Percentiles rank a stretch among this genome's conserved stretches.
Conservation (phyloP, 805 yeast species). For the Lachancea kluyveri region DNA sequence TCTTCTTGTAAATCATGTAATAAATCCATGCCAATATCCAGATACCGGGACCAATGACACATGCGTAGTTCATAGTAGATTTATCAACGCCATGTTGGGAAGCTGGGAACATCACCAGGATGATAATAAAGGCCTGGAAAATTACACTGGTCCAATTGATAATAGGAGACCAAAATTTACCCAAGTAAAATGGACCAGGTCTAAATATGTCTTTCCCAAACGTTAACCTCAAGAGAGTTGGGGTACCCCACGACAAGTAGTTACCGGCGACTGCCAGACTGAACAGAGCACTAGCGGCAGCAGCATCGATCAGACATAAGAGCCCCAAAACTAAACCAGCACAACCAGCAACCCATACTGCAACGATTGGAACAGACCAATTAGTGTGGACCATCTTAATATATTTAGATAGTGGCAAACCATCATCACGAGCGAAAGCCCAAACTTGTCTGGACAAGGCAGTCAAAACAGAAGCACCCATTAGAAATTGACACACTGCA, state of each 20-base stretch:
- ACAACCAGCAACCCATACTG: constrained; percentile 40
- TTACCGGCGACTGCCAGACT: constrained; percentile 39
- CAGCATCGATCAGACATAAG: constrained; percentile 34
- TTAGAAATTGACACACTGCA: constrained; percentile 54
- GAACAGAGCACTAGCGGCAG: constrained; percentile 41
- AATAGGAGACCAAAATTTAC: constrained; percentile 39
- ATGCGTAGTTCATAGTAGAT: constrained; percentile 63
- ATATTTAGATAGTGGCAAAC: constrained; percentile 53
- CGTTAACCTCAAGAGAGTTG: constrained; percentile 35
- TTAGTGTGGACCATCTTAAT: constrained; percentile 52
- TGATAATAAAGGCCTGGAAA: constrained; percentile 48
- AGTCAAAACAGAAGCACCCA: constrained; percentile 57
- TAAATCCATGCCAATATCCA: constrained; percentile 52
- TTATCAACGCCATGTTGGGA: constrained; percentile 30
- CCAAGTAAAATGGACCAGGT: constrained; percentile 66
- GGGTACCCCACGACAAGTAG: constrained; percentile 37
- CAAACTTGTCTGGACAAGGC: constrained; percentile 67
- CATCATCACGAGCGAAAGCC: constrained; percentile 75
- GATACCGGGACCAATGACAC: constrained; percentile 55
- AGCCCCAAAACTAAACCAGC: constrained; percentile 35
- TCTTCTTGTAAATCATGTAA: constrained; percentile 46
- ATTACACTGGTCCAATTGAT: constrained; percentile 42
- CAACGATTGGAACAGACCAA: constrained; percentile 59
- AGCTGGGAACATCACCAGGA: constrained; percentile 57
- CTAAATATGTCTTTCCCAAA: constrained; percentile 43